Evolutionary conservation across 208 protist species (phyloP).

Genomic region (Acanthamoeba sp.): DNA sequence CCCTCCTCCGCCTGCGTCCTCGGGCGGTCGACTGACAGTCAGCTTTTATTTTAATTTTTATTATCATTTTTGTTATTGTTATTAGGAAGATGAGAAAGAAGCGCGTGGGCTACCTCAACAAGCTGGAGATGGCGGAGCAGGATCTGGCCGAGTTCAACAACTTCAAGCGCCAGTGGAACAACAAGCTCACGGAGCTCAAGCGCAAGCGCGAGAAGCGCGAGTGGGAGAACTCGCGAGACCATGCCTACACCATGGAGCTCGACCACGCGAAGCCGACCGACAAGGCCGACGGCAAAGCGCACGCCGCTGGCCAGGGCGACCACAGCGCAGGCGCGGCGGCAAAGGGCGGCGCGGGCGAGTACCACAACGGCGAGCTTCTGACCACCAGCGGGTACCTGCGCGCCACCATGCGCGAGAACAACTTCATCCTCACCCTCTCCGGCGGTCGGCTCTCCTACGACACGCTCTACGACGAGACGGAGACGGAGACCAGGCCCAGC

Average conservation of each 20-base stretch:
- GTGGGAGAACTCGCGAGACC: slow-evolving; percentile 16
- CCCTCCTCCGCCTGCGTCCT: no score
- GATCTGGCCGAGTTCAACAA: slow-evolving; percentile 49
- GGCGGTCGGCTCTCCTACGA: not conserved
- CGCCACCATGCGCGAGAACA: slow-evolving; percentile 19
- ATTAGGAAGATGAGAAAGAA: slow-evolving; percentile 21
- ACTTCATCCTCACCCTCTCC: slow-evolving; percentile 50
- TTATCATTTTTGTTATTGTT: not conserved
- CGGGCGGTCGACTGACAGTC: no score
- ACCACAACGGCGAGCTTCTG: not conserved
- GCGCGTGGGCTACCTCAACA: not conserved
- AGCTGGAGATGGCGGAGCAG: slow-evolving; percentile 54
- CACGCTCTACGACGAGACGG: not conserved
- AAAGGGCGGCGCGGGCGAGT: not conserved
- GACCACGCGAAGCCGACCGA: not conserved
- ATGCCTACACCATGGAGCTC: not conserved
- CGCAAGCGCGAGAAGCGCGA: not conserved
- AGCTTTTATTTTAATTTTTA: no score
- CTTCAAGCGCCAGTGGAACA: slow-evolving; percentile 39
- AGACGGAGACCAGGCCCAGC: not conserved
- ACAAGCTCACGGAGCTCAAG: slow-evolving; percentile 18
- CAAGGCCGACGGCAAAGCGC: not conserved
- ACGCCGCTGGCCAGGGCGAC: not conserved
- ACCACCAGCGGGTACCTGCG: not conserved
- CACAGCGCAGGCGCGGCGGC: not conserved